Percentiles rank a stretch among this genome's conserved stretches.
Evolutionary conservation across 768 basidiomycete species (phyloP).

Genomic region (Tephrocybe sp.): DNA sequence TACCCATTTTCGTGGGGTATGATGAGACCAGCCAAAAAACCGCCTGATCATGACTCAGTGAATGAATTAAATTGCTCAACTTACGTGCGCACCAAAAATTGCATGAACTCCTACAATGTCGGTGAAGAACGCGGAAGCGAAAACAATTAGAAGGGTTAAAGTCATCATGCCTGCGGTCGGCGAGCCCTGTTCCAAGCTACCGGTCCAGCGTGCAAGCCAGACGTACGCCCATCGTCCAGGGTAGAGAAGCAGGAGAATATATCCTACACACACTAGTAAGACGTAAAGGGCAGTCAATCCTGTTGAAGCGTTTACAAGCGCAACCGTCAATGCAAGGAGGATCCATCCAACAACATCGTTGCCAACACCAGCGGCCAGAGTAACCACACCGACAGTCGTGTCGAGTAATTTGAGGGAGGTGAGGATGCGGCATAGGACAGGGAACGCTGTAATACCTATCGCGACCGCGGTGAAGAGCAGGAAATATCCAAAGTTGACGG

Average conservation of each 20-base stretch:
- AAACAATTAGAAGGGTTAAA: constrained; percentile 68
- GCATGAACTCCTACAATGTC: constrained; percentile 80
- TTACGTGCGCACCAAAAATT: constrained; percentile 48
- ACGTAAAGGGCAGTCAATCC: constrained; percentile 81
- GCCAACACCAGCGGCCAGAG: constrained; percentile 79
- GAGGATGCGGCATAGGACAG: constrained; percentile 81
- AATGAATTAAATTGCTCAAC: background rate
- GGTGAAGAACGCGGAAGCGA: constrained; percentile 78
- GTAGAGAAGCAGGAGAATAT: constrained; percentile 61
- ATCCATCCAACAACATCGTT: constrained; percentile 82
- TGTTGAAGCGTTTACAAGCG: constrained; percentile 73
- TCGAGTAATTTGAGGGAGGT: constrained; percentile 80
- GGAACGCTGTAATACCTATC: constrained; percentile 79
- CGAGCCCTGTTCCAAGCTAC: constrained; percentile 67
- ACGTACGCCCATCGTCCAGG: constrained; percentile 61
- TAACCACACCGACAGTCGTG: constrained; percentile 80
- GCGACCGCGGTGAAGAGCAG: constrained; percentile 84
- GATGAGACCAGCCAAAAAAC: constrained; percentile 79
- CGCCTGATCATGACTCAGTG: constrained; percentile 42
- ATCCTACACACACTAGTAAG: constrained; percentile 66
- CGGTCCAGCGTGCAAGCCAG: constrained; percentile 66
- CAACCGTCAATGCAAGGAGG: constrained; percentile 78
- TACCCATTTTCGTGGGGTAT: constrained; percentile 83
- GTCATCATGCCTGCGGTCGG: constrained; percentile 81
- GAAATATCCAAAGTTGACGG: constrained; percentile 75